Conservation (phyloP, 1,284 basidiomycete species). For the Puccinia hordei region DNA sequence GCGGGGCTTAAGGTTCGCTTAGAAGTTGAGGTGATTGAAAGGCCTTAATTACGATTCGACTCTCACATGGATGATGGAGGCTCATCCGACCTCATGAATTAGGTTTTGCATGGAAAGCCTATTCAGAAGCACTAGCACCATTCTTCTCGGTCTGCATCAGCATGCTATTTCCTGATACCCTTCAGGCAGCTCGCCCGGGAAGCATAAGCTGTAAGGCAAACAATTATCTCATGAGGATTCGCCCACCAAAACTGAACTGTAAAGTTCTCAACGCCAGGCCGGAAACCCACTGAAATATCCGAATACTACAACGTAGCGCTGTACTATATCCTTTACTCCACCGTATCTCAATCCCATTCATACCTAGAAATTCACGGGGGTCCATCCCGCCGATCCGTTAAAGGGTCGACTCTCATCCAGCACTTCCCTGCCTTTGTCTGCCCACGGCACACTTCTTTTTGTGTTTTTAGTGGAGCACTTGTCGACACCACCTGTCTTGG, state of each 20-base stretch:
- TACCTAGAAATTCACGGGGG: too few relatives aligned
- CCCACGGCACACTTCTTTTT: too few relatives aligned
- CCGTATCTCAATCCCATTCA: slow-evolving; percentile 23
- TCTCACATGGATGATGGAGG: slow-evolving; percentile 17
- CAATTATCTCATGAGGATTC: slow-evolving; percentile 28
- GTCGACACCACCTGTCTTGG: too few relatives aligned
- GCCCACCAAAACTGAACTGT: slow-evolving; percentile 37
- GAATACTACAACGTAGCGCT: slow-evolving; percentile 26
- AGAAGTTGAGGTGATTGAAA: slow-evolving; percentile 21
- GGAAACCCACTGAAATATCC: slow-evolving; percentile 32
- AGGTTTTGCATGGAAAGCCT: slow-evolving; percentile 15
- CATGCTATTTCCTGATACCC: slow-evolving; percentile 1
- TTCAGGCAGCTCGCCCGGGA: slow-evolving; percentile 10
- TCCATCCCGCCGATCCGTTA: too few relatives aligned
- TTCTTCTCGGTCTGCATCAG: slow-evolving; percentile 37
- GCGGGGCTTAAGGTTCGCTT: slow-evolving; percentile 11
- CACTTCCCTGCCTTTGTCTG: too few relatives aligned
- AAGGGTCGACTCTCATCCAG: too few relatives aligned
- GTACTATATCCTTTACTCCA: slow-evolving; percentile 5
- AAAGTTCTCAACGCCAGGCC: slow-evolving; percentile 2
- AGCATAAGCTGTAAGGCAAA: background rate
- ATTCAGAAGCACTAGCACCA: slow-evolving; percentile 13
- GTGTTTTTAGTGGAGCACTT: too few relatives aligned
- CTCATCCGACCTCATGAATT: slow-evolving; percentile 26
- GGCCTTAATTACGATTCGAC: slow-evolving; percentile 26